A percentile compares a stretch with the other conserved stretches of the same genome.
Evolutionary conservation across 805 yeast genomes (phyloP).

Genomic region (Starmerella khaoyaiensis): DNA sequence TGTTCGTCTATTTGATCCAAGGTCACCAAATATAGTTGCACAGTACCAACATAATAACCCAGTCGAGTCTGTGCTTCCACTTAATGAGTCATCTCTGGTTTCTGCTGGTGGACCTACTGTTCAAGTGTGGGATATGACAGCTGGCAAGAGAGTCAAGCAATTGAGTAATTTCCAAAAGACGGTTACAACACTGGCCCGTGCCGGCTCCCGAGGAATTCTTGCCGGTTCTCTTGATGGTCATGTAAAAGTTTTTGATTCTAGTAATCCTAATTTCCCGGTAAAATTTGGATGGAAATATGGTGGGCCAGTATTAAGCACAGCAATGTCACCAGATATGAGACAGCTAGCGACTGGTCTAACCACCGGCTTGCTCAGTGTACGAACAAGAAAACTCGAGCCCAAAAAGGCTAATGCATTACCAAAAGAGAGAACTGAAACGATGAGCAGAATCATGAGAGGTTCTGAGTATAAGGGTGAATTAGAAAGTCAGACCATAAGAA

Average conservation of each 20-base stretch:
- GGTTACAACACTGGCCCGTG: constrained; percentile 67
- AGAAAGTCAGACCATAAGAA: constrained; percentile 49
- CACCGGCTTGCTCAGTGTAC: constrained; percentile 74
- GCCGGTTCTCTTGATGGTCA: constrained; percentile 97
- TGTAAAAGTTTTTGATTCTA: constrained; percentile 81
- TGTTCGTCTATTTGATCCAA: constrained; percentile 72
- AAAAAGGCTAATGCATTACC: constrained; percentile 28
- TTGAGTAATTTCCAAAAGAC: constrained; percentile 85
- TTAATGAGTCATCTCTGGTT: constrained; percentile 62
- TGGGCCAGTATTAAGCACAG: constrained; percentile 80
- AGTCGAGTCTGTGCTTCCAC: constrained; percentile 69
- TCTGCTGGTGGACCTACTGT: constrained; percentile 75
- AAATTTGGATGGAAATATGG: constrained; percentile 97
- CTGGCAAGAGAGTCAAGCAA: constrained; percentile 57
- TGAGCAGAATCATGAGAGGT: constrained; percentile 77
- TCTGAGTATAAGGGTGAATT: constrained; percentile 82
- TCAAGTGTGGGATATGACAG: constrained; percentile 82
- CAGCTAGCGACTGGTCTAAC: constrained; percentile 89
- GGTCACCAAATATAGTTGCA: constrained; percentile 40
- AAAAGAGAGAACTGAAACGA: constrained; percentile 39
- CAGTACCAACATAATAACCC: constrained; percentile 65
- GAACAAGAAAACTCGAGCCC: constrained; percentile 68
- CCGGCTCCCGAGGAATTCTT: constrained; percentile 64
- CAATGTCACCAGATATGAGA: constrained; percentile 73
- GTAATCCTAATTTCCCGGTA: constrained; percentile 57